Evolutionary conservation across 805 yeast genomes (phyloP).

Genomic region (Ascoidea asiatica): DNA sequence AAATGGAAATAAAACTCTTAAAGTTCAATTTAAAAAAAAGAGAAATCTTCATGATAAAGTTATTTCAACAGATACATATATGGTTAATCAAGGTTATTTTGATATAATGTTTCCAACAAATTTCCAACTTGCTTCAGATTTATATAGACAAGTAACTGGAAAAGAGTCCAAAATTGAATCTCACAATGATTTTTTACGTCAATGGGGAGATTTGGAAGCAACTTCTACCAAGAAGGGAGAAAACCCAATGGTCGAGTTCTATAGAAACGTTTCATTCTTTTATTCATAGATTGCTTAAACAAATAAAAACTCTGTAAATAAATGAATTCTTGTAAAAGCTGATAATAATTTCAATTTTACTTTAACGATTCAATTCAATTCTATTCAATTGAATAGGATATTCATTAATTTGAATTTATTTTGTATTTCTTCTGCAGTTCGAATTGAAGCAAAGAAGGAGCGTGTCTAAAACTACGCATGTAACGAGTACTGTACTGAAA

Average conservation of each 20-base stretch:
- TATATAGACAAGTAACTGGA: slow-evolving; percentile 54
- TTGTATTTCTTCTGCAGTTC: too few relatives aligned
- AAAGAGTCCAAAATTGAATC: slow-evolving; percentile 37
- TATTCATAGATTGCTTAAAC: too few relatives aligned
- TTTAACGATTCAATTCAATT: too few relatives aligned
- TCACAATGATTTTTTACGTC: slow-evolving; percentile 50
- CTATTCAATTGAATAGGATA: too few relatives aligned
- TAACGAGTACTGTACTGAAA: too few relatives aligned
- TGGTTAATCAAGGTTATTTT: slow-evolving; percentile 78
- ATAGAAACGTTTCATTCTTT: slow-evolving; percentile 61
- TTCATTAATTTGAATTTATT: too few relatives aligned
- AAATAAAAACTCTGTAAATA: too few relatives aligned
- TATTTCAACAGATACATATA: slow-evolving; percentile 58
- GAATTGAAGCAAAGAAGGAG: too few relatives aligned
- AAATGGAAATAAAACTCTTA: neutral
- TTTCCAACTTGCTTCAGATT: slow-evolving; percentile 43
- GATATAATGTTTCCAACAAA: slow-evolving; percentile 84
- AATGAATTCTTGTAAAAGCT: too few relatives aligned
- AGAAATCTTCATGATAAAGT: slow-evolving; percentile 30
- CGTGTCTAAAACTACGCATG: too few relatives aligned
- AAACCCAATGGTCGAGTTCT: slow-evolving; percentile 71
- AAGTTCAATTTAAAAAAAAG: slow-evolving; percentile 14
- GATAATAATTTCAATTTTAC: too few relatives aligned
- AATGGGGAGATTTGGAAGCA: slow-evolving; percentile 57
- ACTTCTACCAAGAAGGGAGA: slow-evolving; percentile 70